These are phyloP conservation scores for Tetrahymena malaccensis DNA, from an alignment of 73 alveolate species.

Conservation along the genomic window DNA sequence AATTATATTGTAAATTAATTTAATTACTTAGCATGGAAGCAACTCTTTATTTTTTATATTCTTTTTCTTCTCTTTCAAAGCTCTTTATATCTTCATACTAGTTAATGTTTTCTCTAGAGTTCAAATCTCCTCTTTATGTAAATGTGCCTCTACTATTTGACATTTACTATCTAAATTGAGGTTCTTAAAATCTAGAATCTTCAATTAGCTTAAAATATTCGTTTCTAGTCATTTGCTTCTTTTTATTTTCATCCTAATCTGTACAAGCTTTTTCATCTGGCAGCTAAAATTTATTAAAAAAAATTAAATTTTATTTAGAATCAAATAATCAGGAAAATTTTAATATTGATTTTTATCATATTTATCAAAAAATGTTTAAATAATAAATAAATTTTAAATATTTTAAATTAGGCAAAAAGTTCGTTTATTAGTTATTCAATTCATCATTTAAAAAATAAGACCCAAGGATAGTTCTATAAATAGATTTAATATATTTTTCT, in stretches of 20 bases:
- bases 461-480: no score
- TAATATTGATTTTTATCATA: no score
- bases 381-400: no score
- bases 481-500: no score
- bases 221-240: neutral
- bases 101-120: neutral
- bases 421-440: no score
- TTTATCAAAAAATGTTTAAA: no score
- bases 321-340: no score
- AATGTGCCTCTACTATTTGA: neutral
- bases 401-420: no score
- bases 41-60: neutral
- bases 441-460: no score
- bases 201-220: neutral
- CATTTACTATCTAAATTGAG: neutral
- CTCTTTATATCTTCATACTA: neutral
- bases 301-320: no score
- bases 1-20: neutral
- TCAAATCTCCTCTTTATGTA: neutral
- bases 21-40: neutral
- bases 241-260: neutral
- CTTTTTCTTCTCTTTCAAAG: neutral
- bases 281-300: neutral
- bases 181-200: neutral
- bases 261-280: neutral